These are phyloP conservation scores for Tilletia setariae DNA, from an alignment of 1,284 basidiomycete genomes.

Conservation along the genomic window DNA sequence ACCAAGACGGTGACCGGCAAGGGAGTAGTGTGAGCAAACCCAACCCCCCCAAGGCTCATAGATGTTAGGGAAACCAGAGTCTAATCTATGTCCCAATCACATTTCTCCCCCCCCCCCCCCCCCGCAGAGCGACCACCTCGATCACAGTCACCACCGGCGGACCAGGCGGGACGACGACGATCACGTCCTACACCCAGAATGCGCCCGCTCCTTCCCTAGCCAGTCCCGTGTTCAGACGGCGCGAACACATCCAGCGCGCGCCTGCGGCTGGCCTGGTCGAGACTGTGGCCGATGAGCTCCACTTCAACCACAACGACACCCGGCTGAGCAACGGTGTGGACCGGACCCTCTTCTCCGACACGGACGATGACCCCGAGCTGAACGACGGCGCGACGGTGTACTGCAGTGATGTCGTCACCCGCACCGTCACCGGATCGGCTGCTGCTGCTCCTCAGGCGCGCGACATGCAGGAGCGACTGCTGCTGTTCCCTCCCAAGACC, in stretches of 20 bases:
- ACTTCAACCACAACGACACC: not conserved
- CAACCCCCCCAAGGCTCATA: not conserved
- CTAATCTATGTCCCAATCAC: not conserved
- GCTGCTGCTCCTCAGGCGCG: not conserved
- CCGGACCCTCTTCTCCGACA: not conserved
- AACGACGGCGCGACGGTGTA: not conserved
- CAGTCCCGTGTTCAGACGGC: not conserved
- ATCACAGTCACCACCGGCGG: not conserved
- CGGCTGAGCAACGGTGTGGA: not conserved
- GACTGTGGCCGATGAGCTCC: not conserved
- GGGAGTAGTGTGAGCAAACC: not conserved
- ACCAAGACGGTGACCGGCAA: not conserved
- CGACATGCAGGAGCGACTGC: not conserved
- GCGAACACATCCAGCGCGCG: not conserved
- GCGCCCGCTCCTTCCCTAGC: slow-evolving; percentile 7
- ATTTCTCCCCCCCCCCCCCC: too few relatives aligned
- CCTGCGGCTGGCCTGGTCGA: not conserved
- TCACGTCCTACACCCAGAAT: not conserved
- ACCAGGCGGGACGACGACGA: slow-evolving; percentile 2
- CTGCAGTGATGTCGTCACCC: slow-evolving; percentile 8
- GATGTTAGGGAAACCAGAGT: not conserved
- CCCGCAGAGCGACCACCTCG: slow-evolving; percentile 3
- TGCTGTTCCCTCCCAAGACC: not conserved
- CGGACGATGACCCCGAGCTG: not conserved
- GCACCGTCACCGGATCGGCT: not conserved